Conservation (phyloP, 2,329 filamentous ascomycete species). For the Epichloe amarillans region DNA sequence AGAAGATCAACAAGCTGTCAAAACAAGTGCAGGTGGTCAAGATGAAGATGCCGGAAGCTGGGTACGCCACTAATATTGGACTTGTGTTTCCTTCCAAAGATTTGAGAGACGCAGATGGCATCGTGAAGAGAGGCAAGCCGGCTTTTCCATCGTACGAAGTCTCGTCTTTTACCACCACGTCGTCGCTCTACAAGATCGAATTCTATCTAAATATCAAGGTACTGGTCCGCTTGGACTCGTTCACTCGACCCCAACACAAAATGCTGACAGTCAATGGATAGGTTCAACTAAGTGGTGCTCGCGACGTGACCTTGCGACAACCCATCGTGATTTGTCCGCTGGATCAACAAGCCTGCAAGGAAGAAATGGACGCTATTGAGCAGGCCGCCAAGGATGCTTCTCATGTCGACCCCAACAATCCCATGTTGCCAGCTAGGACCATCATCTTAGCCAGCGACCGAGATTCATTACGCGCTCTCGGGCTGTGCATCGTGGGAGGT, state of each 20-base stretch:
- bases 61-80: conserved; percentile 85
- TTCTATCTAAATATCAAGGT: conserved; percentile 95
- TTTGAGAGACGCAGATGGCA: conserved; percentile 71
- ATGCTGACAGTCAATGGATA: conserved; percentile 23
- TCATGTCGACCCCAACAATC: conserved; percentile 74
- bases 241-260: conserved; percentile 2
- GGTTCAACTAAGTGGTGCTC: conserved; percentile 77
- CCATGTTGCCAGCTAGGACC: conserved; percentile 74
- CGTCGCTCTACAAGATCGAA: conserved; percentile 93
- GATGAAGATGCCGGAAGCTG: conserved; percentile 75
- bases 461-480: conserved; percentile 46
- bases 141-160: conserved; percentile 84
- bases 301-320: conserved; percentile 79
- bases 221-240: not conserved
- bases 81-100: conserved; percentile 86
- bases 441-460: conserved; percentile 71
- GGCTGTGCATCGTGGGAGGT: conserved; percentile 48
- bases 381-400: conserved; percentile 89
- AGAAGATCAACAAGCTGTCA: conserved; percentile 75
- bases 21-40: conserved; percentile 74
- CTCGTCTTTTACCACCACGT: conserved; percentile 83
- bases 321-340: conserved; percentile 93
- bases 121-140: conserved; percentile 71
- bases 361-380: conserved; percentile 97
- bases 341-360: conserved; percentile 89